Conservation (phyloP, 306 rosid genomes). For the Fragaria ananassa region DNA sequence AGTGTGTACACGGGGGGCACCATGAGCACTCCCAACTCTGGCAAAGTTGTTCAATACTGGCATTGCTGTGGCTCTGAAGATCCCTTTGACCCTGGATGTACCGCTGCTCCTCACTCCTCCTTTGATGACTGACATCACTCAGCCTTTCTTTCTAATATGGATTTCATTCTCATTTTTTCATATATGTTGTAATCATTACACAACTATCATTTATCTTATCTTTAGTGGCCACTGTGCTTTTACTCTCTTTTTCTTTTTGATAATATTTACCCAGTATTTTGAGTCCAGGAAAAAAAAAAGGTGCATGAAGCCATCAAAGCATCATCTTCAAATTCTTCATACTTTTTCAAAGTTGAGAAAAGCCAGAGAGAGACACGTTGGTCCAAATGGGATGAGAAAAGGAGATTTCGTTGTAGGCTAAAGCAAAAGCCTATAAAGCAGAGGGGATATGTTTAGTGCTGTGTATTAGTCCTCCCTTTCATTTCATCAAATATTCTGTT, state of each 20-base stretch:
- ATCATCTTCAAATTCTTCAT: conserved; percentile 10
- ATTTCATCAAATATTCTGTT: conserved; percentile 4
- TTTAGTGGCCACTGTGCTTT: neutral
- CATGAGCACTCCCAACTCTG: conserved; percentile 75
- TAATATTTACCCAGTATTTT: too few relatives aligned
- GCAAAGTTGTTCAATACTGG: conserved; percentile 88
- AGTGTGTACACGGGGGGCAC: conserved; percentile 86
- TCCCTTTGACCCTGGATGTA: conserved; percentile 81
- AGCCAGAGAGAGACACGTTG: conserved; percentile 29
- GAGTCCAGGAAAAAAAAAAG: too few relatives aligned
- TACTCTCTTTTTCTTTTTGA: too few relatives aligned
- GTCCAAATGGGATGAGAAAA: conserved; percentile 35
- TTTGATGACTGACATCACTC: conserved; percentile 56
- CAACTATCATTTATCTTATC: neutral
- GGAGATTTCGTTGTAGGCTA: conserved; percentile 26
- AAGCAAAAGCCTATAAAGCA: conserved; percentile 38
- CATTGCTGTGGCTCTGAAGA: conserved; percentile 96
- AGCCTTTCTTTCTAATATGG: neutral
- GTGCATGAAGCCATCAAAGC: too few relatives aligned
- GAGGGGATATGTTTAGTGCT: conserved; percentile 21
- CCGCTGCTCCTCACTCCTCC: conserved; percentile 70
- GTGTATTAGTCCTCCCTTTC: conserved; percentile 7
- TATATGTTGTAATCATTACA: neutral
- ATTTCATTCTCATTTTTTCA: neutral
- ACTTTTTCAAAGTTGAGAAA: conserved; percentile 42